Base-by-base conservation (phyloP, 331 rosid species). In the Cydonia oblonga region DNA sequence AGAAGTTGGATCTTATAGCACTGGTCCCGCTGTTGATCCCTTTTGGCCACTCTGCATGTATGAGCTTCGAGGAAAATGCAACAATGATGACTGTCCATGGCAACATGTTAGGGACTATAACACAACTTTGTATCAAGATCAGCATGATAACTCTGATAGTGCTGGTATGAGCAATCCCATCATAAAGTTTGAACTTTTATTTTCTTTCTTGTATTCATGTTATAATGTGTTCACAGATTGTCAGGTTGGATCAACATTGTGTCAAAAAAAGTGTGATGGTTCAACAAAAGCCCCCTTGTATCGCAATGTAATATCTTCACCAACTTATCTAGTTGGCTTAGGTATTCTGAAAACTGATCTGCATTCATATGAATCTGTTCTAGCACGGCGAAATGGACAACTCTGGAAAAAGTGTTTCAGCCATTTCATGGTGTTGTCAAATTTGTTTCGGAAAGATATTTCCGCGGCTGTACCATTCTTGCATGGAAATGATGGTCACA, bases 1-100 rank as follows among this genome's bases (percentile, higher is more conserved):
- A 66, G 92, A 88, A 76, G 26, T 42, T 59, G 87, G 92, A 74
- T 85, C 91, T 76, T 89, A 87, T 78, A 80, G 84, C 67, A 71
- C 79, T 80, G 84, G 83, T 71, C 69, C 86, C 56, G 71, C 83
- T 10, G 86, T 93, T 78, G 97, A 93, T 76, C 92, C 96, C 5
- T 87, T 85, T 80, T 87, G 92, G 96, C 98, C 98, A 2, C 96
- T 91, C 76, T 93, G 98, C 86, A 84, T 89, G 91, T 93, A 73
- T 86, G 98, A 91, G 72, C 97, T 93, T 57, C 96, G 98, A 75
- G 98, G 98, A 83, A 93, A 91, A 83, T 93, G 98, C 91, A 93
- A 93, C 91, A 86, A 93, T 81, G 96, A 93, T 19, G 96, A 89
- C 80, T 93, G 97, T 64, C 97, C 96, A 67, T 93, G 98, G 98